A percentile compares a stretch with the other conserved stretches of the same genome.
These are phyloP conservation scores for Ceratobasidium sp. DNA, from an alignment of 1,284 basidiomycete species.

Conservation along the genomic window DNA sequence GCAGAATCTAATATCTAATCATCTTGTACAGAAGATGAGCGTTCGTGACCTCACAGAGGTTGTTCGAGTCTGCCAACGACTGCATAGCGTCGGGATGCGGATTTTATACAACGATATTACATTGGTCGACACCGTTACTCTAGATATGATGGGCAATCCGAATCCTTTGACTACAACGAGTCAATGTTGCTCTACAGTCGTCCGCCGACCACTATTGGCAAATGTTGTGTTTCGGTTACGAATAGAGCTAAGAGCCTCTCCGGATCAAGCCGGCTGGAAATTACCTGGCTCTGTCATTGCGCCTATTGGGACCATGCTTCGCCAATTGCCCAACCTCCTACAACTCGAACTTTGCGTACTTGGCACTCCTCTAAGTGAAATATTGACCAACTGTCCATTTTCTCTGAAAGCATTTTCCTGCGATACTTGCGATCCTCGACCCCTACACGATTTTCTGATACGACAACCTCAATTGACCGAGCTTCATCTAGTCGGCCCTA, in stretches of 20 bases:
- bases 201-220: conserved; percentile 15
- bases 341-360: conserved; percentile 21
- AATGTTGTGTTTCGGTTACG: conserved; percentile 7
- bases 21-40: not conserved
- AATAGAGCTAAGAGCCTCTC: not conserved
- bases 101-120: conserved; percentile 18
- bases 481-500: conserved; percentile 21
- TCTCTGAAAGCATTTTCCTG: conserved; percentile 21
- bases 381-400: conserved; percentile 5
- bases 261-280: not conserved
- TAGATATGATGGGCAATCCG: conserved; percentile 27
- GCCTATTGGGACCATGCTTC: conserved; percentile 24
- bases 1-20: not conserved
- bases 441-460: conserved; percentile 10
- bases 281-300: conserved; percentile 8
- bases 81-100: conserved; percentile 12
- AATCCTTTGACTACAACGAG: conserved; percentile 3
- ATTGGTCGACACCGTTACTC: conserved; percentile 12
- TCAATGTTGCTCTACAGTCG: conserved; percentile 23
- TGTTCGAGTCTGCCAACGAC: conserved; percentile 13
- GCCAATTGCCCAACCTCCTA: conserved; percentile 12
- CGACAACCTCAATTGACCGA: conserved; percentile 4
- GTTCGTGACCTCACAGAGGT: conserved; percentile 8
- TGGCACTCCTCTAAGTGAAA: conserved; percentile 1
- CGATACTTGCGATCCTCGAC: conserved; percentile 26